phyloP scores from a whole-genome alignment of 2,329 filamentous ascomycete species.

The Talaromyces rugulosus region DNA sequence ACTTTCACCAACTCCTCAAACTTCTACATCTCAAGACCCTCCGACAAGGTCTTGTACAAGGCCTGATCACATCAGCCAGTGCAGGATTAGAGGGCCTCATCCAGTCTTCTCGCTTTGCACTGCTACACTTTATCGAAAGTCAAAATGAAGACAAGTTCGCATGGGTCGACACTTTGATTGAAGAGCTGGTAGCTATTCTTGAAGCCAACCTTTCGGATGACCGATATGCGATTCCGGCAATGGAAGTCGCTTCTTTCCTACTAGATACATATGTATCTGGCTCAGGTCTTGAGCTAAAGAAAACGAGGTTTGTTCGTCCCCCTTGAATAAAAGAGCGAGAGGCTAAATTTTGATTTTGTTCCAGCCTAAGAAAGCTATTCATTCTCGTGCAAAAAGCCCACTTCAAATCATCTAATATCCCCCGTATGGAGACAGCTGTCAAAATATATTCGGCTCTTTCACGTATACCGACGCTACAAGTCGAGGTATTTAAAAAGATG shows the following conservation, averaged over 20 bases:
- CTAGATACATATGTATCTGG: conserved; percentile 55
- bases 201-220: conserved; percentile 56
- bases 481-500: conserved; percentile 64
- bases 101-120: conserved; percentile 37
- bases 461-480: conserved; percentile 45
- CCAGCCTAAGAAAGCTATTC: conserved; percentile 59
- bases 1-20: conserved; percentile 39
- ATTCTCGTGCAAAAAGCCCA: conserved; percentile 70
- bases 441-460: conserved; percentile 73
- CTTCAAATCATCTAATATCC: conserved; percentile 76
- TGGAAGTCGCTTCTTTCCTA: conserved; percentile 75
- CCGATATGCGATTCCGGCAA: conserved; percentile 66
- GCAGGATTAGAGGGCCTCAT: conserved; percentile 43
- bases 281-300: conserved; percentile 42
- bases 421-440: conserved; percentile 74
- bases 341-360: not conserved
- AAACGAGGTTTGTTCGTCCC: conserved; percentile 22
- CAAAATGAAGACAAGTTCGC: conserved; percentile 24
- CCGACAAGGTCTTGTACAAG: conserved; percentile 36
- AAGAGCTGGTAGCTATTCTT: conserved; percentile 53
- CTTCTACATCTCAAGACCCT: conserved; percentile 34
- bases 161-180: conserved; percentile 37
- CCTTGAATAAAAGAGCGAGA: not conserved
- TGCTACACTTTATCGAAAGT: conserved; percentile 33
- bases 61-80: conserved; percentile 42